Evolutionary conservation across 805 yeast species (phyloP).

Genomic region (Hanseniaspora guilliermondii): DNA sequence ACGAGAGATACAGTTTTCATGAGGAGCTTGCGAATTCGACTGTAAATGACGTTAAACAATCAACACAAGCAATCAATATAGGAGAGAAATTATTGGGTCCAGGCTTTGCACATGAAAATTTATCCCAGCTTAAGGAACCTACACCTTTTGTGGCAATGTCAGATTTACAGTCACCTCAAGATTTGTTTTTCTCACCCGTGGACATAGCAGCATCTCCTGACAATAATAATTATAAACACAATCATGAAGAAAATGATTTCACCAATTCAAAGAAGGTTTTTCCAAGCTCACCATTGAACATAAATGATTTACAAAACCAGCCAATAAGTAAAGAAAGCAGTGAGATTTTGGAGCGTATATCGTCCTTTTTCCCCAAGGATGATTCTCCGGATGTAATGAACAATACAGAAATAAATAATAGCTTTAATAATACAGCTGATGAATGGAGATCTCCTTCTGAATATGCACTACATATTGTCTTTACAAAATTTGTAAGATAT

Average conservation of each 20-base stretch:
- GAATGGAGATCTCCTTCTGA: conserved; percentile 68
- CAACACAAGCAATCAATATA: not conserved
- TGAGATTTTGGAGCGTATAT: not conserved
- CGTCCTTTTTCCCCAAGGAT: not conserved
- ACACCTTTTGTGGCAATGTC: not conserved
- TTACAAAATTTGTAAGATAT: conserved; percentile 87
- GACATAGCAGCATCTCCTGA: not conserved
- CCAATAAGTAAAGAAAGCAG: not conserved
- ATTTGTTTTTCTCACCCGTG: not conserved
- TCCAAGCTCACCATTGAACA: not conserved
- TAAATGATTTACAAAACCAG: not conserved
- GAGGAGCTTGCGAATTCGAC: not conserved
- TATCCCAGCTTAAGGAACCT: not conserved
- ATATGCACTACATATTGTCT: conserved; percentile 84
- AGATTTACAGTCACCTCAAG: not conserved
- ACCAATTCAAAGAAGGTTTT: not conserved
- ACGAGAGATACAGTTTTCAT: not conserved
- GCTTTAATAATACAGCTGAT: conserved; percentile 22
- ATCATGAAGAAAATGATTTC: not conserved
- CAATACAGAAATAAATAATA: not conserved
- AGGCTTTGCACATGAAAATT: not conserved
- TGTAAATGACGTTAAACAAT: not conserved
- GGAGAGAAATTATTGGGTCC: not conserved
- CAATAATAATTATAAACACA: not conserved
- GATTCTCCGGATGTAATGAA: not conserved